Percentiles rank a stretch among this genome's conserved stretches.
Evolutionary conservation across 2,329 filamentous ascomycete genomes (phyloP).

Genomic region (Arthroderma sp.): DNA sequence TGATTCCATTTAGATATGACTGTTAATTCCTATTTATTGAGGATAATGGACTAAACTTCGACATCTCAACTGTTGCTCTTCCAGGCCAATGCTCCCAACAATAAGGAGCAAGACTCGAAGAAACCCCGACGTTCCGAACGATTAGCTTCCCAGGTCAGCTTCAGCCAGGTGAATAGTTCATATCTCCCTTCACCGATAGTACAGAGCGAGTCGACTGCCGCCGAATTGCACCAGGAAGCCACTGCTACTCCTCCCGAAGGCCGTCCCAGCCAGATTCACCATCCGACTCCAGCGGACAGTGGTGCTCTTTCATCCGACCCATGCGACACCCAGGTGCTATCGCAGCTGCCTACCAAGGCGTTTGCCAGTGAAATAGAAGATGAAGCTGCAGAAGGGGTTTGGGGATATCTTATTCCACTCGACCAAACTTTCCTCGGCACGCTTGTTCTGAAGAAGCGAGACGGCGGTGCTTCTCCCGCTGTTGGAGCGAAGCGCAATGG

Average conservation of each 20-base stretch:
- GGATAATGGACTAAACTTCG: slow-evolving; percentile 11
- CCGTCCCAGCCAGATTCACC: slow-evolving; percentile 40
- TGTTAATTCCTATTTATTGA: slow-evolving; percentile 10
- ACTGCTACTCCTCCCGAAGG: slow-evolving; percentile 57
- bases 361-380: slow-evolving; percentile 74
- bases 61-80: slow-evolving; percentile 4
- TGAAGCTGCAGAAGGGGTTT: slow-evolving; percentile 73
- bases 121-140: slow-evolving; percentile 74
- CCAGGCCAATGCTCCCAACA: slow-evolving; percentile 45
- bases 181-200: slow-evolving; percentile 75
- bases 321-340: slow-evolving; percentile 64
- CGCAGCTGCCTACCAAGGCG: slow-evolving; percentile 61
- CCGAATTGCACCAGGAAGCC: slow-evolving; percentile 51
- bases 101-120: slow-evolving; percentile 52
- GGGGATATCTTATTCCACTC: slow-evolving; percentile 85
- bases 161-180: slow-evolving; percentile 41
- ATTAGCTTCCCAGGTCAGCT: slow-evolving; percentile 43
- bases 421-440: slow-evolving; percentile 55
- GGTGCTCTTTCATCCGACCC: slow-evolving; percentile 47
- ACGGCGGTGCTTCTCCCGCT: slow-evolving; percentile 44
- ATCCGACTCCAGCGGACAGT: slow-evolving; percentile 25
- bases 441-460: slow-evolving; percentile 63
- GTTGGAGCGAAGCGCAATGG: slow-evolving; percentile 25
- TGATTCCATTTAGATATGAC: slow-evolving; percentile 16
- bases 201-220: slow-evolving; percentile 49